Conservation (phyloP, 2,329 filamentous ascomycete species). For the Aspergillus vadensis region DNA sequence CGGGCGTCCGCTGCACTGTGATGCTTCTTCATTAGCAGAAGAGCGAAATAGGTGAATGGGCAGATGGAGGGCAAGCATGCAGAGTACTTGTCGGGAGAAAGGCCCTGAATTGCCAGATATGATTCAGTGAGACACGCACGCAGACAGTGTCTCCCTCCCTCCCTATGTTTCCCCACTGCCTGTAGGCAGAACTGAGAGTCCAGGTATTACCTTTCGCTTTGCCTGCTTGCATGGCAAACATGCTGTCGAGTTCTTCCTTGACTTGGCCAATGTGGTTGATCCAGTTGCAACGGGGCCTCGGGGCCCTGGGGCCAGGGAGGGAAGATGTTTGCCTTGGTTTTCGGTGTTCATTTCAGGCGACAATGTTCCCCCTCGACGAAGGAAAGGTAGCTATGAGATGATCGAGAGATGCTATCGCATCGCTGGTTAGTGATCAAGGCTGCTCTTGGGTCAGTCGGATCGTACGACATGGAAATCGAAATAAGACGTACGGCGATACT, state of each 20-base stretch:
- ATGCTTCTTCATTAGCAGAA: conserved; percentile 6
- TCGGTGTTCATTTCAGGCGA: conserved; percentile 20
- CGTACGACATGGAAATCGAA: background rate
- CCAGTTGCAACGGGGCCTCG: conserved; percentile 20
- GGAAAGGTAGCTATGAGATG: background rate
- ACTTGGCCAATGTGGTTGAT: conserved; percentile 27
- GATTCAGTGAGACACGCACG: background rate
- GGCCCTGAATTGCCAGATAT: too few relatives aligned
- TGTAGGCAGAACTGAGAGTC: background rate
- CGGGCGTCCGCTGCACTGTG: conserved; percentile 38
- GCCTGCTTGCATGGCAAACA: conserved; percentile 39
- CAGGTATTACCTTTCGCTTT: conserved; percentile 37
- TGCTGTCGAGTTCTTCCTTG: conserved; percentile 41
- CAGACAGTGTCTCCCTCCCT: background rate
- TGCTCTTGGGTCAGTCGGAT: background rate
- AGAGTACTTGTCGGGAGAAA: background rate
- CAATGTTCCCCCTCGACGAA: background rate
- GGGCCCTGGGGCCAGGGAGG: conserved; percentile 32
- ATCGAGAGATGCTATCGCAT: background rate
- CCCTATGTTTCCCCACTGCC: background rate
- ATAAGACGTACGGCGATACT: background rate
- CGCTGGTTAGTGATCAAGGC: background rate
- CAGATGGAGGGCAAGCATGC: background rate
- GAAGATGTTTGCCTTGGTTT: conserved; percentile 28
- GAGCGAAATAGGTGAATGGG: conserved; percentile 6